Conservation (phyloP, 2,329 filamentous ascomycete genomes). For the Colletotrichum australisinense region DNA sequence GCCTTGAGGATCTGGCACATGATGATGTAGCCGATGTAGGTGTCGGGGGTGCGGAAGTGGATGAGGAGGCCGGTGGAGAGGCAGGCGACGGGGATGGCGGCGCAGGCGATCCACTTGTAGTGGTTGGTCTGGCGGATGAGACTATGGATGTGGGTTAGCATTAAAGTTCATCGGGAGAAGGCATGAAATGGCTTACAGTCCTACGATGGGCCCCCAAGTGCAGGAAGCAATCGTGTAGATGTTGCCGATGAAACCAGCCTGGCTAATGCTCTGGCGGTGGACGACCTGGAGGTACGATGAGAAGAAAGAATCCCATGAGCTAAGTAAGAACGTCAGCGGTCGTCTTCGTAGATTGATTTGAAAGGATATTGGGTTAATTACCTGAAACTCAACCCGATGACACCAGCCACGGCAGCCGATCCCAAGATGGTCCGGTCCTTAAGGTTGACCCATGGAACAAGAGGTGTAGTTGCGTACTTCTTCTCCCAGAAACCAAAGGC, state of each 20-base stretch:
- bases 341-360: slow-evolving; percentile 23
- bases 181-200: slow-evolving; percentile 40
- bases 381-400: slow-evolving; percentile 55
- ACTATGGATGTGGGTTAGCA: slow-evolving; percentile 55
- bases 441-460: slow-evolving; percentile 57
- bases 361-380: slow-evolving; percentile 36
- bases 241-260: slow-evolving; percentile 45
- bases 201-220: slow-evolving; percentile 52
- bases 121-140: slow-evolving; percentile 44
- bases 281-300: slow-evolving; percentile 55
- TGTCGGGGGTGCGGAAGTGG: slow-evolving; percentile 47
- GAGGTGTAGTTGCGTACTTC: slow-evolving; percentile 57
- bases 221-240: slow-evolving; percentile 50
- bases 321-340: slow-evolving; percentile 18
- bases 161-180: slow-evolving; percentile 46
- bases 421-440: slow-evolving; percentile 41
- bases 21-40: slow-evolving; percentile 47
- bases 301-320: slow-evolving; percentile 47
- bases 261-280: slow-evolving; percentile 39
- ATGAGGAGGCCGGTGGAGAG: slow-evolving; percentile 46
- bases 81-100: slow-evolving; percentile 46
- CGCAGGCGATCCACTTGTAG: slow-evolving; percentile 46
- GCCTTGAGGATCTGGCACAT: slow-evolving; percentile 53
- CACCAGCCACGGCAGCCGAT: slow-evolving; percentile 49
- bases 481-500: slow-evolving; percentile 49